Evolutionary conservation across 352 stramenopile genomes (phyloP).

Genomic region (Pythium vanterpoolii): DNA sequence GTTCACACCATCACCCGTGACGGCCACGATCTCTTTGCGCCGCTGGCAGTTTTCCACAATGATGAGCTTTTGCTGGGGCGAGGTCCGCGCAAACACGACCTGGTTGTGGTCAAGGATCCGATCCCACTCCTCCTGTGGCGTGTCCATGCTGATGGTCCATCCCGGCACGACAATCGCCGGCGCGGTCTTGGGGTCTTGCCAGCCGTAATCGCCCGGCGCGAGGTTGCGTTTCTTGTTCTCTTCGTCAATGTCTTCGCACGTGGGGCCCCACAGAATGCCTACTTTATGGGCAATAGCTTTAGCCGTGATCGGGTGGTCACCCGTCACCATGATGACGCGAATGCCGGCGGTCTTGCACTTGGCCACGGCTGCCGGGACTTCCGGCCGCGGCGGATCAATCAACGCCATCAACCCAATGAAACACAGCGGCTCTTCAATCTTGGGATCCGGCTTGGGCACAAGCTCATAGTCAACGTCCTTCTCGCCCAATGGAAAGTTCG

Average conservation of each 20-base stretch:
- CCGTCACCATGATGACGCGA: slow-evolving; percentile 94
- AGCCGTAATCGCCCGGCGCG: slow-evolving; percentile 59
- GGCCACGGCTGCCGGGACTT: slow-evolving; percentile 84
- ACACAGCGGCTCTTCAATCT: slow-evolving; percentile 70
- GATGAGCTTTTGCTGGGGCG: slow-evolving; percentile 92
- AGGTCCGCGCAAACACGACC: slow-evolving; percentile 95
- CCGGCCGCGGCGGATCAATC: slow-evolving; percentile 92
- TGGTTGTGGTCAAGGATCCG: slow-evolving; percentile 83
- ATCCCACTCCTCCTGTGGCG: slow-evolving; percentile 82
- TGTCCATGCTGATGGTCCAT: slow-evolving; percentile 75
- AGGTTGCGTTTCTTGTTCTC: slow-evolving; percentile 63
- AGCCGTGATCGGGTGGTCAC: slow-evolving; percentile 91
- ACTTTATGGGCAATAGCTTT: slow-evolving; percentile 94
- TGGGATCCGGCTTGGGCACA: slow-evolving; percentile 65
- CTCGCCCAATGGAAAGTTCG: slow-evolving; percentile 81
- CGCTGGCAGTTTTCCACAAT: slow-evolving; percentile 93
- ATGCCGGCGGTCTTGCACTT: slow-evolving; percentile 93
- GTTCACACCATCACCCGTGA: slow-evolving; percentile 99
- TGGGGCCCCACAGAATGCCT: slow-evolving; percentile 90
- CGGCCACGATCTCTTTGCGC: slow-evolving; percentile 86
- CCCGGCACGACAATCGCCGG: slow-evolving; percentile 84
- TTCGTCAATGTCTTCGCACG: slow-evolving; percentile 79
- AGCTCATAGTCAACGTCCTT: slow-evolving; percentile 79
- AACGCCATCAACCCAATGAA: slow-evolving; percentile 96
- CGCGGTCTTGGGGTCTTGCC: slow-evolving; percentile 66